A percentile compares a stretch with the other conserved stretches of the same genome.
phyloP scores from a whole-genome alignment of 192 early-diverging fungal genomes.

The Entomortierella parvispora region DNA sequence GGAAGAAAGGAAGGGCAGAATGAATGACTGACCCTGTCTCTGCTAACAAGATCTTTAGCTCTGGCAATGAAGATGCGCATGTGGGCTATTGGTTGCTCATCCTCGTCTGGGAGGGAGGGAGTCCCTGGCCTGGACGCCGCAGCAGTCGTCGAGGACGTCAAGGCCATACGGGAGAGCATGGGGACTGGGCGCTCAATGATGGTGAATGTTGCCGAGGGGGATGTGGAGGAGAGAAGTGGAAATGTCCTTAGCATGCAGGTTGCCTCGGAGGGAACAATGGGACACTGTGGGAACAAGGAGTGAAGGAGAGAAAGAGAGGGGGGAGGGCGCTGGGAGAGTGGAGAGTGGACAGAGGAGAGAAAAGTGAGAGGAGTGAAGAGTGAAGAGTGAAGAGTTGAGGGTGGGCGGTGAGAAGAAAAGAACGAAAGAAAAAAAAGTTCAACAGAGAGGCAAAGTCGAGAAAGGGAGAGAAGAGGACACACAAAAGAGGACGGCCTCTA shows the following conservation, averaged over 20 bases:
- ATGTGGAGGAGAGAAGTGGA: not conserved
- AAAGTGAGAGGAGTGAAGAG: not conserved
- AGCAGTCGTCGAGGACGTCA: constrained; percentile 13
- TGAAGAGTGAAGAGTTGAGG: not conserved
- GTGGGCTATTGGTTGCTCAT: constrained; percentile 14
- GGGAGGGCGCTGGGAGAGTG: not conserved
- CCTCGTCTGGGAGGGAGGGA: constrained; percentile 10
- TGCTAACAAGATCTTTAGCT: constrained; percentile 32
- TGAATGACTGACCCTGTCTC: constrained; percentile 37
- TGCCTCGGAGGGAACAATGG: not conserved
- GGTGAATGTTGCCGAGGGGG: not conserved
- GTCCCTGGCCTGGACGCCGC: constrained; percentile 4
- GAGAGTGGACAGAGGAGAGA: not conserved
- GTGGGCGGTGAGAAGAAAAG: not conserved
- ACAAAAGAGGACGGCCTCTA: not conserved
- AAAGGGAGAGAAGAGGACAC: not conserved
- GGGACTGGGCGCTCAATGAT: constrained; percentile 1
- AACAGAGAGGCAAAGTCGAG: not conserved
- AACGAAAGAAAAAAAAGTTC: not conserved
- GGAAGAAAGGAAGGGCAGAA: not conserved
- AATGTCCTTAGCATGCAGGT: not conserved
- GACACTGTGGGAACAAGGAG: not conserved
- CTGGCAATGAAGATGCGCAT: constrained; percentile 33
- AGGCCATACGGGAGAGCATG: constrained; percentile 19
- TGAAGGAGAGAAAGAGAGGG: not conserved